Conservation (phyloP, 257 asterid species). For the Capsicum baccatum region DNA sequence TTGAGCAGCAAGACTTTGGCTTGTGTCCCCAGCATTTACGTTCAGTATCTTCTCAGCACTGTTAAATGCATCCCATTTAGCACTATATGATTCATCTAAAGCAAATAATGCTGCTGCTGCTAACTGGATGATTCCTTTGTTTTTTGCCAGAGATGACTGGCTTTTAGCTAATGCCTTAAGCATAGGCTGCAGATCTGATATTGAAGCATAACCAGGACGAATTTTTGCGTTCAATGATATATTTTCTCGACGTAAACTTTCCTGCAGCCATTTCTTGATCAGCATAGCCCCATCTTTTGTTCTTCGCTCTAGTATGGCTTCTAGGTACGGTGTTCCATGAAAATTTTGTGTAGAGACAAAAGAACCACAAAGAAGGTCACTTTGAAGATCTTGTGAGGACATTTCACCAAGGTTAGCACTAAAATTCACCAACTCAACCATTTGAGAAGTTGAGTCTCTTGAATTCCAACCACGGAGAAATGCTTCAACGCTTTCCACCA, state of each 20-base stretch:
- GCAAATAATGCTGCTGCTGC: slow-evolving; percentile 78
- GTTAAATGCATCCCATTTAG: slow-evolving; percentile 87
- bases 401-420: slow-evolving; percentile 53
- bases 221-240: slow-evolving; percentile 53
- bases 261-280: slow-evolving; percentile 96
- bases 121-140: slow-evolving; percentile 88
- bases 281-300: slow-evolving; percentile 81
- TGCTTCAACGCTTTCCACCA: slow-evolving; percentile 76
- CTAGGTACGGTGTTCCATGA: slow-evolving; percentile 83
- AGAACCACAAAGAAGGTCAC: slow-evolving; percentile 70
- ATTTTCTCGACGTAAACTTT: slow-evolving; percentile 77
- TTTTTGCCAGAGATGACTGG: slow-evolving; percentile 61
- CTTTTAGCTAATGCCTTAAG: slow-evolving; percentile 69
- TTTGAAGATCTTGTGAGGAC: slow-evolving; percentile 40
- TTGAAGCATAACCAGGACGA: slow-evolving; percentile 76
- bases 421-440: slow-evolving; percentile 56
- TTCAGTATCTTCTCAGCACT: slow-evolving; percentile 94
- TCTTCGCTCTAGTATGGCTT: slow-evolving; percentile 80
- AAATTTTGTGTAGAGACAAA: slow-evolving; percentile 78
- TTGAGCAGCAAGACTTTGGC: slow-evolving; percentile 96
- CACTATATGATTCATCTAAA: slow-evolving; percentile 63
- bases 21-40: slow-evolving; percentile 89
- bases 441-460: slow-evolving; percentile 51
- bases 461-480: slow-evolving; percentile 83
- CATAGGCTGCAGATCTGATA: slow-evolving; percentile 66